phyloP scores from a whole-genome alignment of 2,329 filamentous ascomycete species.

The Escovopsis sp. region DNA sequence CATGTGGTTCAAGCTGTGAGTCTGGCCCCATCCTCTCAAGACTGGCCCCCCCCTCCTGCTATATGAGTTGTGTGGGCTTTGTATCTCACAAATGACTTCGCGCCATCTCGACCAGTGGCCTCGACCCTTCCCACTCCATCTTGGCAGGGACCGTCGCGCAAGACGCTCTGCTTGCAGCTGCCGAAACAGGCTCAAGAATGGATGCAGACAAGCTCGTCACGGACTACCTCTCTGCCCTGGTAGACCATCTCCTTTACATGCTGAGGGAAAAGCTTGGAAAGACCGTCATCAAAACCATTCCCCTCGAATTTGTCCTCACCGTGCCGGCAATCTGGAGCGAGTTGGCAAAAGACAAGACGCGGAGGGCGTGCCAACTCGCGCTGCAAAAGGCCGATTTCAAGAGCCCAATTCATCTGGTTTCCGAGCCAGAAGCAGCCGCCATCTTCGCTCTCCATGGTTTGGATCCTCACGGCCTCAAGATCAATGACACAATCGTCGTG shows the following conservation, averaged over 20 bases:
- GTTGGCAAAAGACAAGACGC: conserved; percentile 32
- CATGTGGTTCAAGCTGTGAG: conserved; percentile 35
- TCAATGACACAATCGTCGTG: conserved; percentile 32
- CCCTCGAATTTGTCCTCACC: conserved; percentile 35
- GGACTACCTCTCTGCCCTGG: conserved; percentile 30
- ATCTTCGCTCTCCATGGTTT: conserved; percentile 28
- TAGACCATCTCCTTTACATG: conserved; percentile 27
- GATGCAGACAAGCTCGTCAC: conserved; percentile 26
- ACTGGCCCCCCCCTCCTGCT: too few species aligned
- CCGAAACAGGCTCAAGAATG: not conserved
- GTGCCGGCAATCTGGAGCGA: conserved; percentile 43
- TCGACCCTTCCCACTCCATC: too few species aligned
- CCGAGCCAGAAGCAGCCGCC: conserved; percentile 34
- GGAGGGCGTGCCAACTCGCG: conserved; percentile 25
- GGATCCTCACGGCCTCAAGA: conserved; percentile 21
- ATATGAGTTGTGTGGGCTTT: not conserved
- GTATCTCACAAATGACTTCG: not conserved
- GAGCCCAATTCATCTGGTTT: conserved; percentile 25
- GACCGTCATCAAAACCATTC: conserved; percentile 23
- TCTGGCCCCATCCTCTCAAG: conserved; percentile 1
- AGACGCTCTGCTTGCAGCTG: too few species aligned
- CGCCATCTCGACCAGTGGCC: not conserved
- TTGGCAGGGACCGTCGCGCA: too few species aligned
- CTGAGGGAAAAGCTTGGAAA: conserved; percentile 27
- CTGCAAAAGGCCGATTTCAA: conserved; percentile 14